phyloP scores from a whole-genome alignment of 2,329 filamentous ascomycete genomes.

The Chrysoporthe austroafricana region DNA sequence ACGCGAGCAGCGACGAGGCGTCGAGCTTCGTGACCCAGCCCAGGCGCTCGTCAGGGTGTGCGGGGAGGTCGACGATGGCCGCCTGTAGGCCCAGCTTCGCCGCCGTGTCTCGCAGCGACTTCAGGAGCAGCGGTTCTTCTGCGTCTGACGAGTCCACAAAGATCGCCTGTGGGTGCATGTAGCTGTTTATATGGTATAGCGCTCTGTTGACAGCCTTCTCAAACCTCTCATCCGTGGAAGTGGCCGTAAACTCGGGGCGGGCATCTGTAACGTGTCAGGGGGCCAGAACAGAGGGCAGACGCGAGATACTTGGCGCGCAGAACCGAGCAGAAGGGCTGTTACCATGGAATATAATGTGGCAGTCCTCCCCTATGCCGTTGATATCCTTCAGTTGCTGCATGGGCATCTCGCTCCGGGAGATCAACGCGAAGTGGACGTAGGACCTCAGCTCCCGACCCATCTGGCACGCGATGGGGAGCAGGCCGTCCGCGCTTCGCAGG shows the following conservation, averaged over 20 bases:
- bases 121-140: slow-evolving; percentile 72
- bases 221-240: slow-evolving; percentile 73
- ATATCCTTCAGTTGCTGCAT: slow-evolving; percentile 72
- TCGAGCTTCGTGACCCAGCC: slow-evolving; percentile 82
- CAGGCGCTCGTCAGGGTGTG: slow-evolving; percentile 63
- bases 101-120: slow-evolving; percentile 16
- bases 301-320: slow-evolving; percentile 15
- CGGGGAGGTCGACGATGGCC: slow-evolving; percentile 74
- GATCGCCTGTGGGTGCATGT: slow-evolving; percentile 77
- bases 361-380: slow-evolving; percentile 76
- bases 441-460: slow-evolving; percentile 75
- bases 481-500: slow-evolving; percentile 69
- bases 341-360: slow-evolving; percentile 67
- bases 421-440: slow-evolving; percentile 79
- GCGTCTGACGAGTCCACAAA: slow-evolving; percentile 69
- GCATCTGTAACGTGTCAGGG: slow-evolving; percentile 59
- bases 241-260: slow-evolving; percentile 71
- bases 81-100: slow-evolving; percentile 32
- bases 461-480: slow-evolving; percentile 83
- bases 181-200: slow-evolving; percentile 71
- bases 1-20: slow-evolving; percentile 41
- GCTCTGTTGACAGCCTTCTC: slow-evolving; percentile 66
- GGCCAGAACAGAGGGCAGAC: neutral
- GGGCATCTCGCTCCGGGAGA: slow-evolving; percentile 73
- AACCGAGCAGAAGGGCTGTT: slow-evolving; percentile 27